A percentile compares a stretch with the other conserved stretches of the same genome.
phyloP scores from a whole-genome alignment of 495 filamentous ascomycete genomes.

The Annulohypoxylon moriforme region DNA sequence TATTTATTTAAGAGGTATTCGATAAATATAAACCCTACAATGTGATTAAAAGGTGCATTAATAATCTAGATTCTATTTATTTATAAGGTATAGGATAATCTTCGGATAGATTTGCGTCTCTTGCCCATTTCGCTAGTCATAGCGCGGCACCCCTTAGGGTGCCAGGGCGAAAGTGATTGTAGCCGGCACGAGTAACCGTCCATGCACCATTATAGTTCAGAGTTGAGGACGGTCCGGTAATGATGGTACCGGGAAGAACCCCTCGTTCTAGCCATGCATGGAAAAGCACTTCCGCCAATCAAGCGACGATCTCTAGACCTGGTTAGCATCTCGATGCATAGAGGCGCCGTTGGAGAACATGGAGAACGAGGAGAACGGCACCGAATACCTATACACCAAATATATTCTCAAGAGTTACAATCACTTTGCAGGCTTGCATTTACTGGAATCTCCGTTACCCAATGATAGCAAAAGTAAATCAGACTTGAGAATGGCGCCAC shows the following conservation, averaged over 20 bases:
- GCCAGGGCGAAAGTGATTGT: too few species aligned
- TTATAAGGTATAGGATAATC: too few species aligned
- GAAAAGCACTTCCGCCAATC: constrained; percentile 34
- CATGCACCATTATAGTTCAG: constrained; percentile 25
- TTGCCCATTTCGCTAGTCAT: too few species aligned
- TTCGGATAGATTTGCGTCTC: too few species aligned
- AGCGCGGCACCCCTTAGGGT: too few species aligned
- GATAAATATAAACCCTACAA: too few species aligned
- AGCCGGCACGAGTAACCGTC: too few species aligned
- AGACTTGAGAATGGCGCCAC: not conserved
- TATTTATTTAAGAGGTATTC: too few species aligned
- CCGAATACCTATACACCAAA: too few species aligned
- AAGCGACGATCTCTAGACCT: not conserved
- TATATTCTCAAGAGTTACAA: constrained; percentile 20
- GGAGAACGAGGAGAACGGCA: too few species aligned
- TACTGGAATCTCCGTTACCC: constrained; percentile 15
- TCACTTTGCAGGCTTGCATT: constrained; percentile 25
- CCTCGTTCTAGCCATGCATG: constrained; percentile 31
- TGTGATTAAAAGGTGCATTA: too few species aligned
- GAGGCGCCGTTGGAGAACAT: constrained; percentile 22
- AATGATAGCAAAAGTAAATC: not conserved
- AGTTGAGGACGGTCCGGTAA: not conserved
- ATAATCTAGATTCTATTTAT: too few species aligned
- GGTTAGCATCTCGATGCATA: constrained; percentile 19
- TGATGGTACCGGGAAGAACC: constrained; percentile 7